Base-by-base conservation (phyloP, 2,329 filamentous ascomycete species). In the Botrytis sinoallii region DNA sequence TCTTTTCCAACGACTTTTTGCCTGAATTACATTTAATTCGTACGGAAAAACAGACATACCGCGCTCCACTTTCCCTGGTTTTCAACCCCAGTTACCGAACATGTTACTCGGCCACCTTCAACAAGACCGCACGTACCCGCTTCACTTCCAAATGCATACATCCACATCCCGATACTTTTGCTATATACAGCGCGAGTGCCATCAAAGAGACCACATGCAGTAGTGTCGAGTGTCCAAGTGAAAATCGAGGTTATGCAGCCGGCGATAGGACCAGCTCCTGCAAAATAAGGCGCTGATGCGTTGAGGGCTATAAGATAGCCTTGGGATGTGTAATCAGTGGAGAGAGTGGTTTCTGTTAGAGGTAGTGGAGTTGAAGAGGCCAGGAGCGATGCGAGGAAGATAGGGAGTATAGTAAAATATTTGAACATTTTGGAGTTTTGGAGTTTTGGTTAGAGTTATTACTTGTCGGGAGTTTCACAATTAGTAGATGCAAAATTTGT, bases 241-340 rank as follows among this genome's bases (percentile, higher is more conserved):
- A 72, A 72, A 38, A 6, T 16, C 10, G 70, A 72, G 6, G 70
- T 72, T n/a, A 72, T 67, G 12, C 60, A 72, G 14, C 70, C 61
- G 9, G 44, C 12, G 18, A 67, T 1, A 5, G 70, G 70, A 16
- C 60, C 70, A 8, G 46, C 61, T 14, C 46, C 70, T 4, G 61
- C n/a, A 18, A 66, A 66, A 67, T 72, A 72, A 14, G 60, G 46
- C 10, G 70, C 8, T 3, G 70, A 67, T 12, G 61, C 70, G 38
- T 72, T 67, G 16, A 72, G 70, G 4, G 60, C 46, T 20, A 66
- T 14, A 8, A 72, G 59, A 10, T 71, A 42, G 1, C 69, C 59
- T n/a, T 29, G 42, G n/a, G 69, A 52, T 22, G 59, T 65, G 57
- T 71, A 71, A 35, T 71, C 69, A 4, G 29, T 65, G 16, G 42